phyloP scores from a whole-genome alignment of 1,139 yeast genomes.

The Yamadazyma atmosphaerica region DNA sequence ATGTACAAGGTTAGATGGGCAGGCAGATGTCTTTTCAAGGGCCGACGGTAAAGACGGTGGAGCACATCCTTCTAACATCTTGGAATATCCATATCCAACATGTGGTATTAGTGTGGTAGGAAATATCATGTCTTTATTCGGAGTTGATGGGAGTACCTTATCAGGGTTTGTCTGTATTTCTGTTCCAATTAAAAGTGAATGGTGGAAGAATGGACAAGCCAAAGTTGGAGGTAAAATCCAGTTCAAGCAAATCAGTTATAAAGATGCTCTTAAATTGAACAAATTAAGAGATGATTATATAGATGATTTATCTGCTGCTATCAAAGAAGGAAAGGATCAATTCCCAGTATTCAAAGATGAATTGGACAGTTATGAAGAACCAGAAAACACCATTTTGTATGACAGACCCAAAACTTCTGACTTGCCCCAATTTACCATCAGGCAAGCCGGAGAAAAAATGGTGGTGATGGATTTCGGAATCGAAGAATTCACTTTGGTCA shows the following conservation, averaged over 20 bases:
- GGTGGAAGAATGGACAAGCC: slow-evolving; percentile 36
- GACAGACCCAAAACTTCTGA: slow-evolving; percentile 1
- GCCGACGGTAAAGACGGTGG: slow-evolving; percentile 9
- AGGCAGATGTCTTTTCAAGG: slow-evolving; percentile 6
- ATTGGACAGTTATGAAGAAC: neutral
- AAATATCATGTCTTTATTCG: slow-evolving; percentile 7
- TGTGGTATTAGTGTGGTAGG: slow-evolving; percentile 8
- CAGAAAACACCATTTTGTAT: slow-evolving; percentile 5
- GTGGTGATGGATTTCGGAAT: slow-evolving; percentile 7
- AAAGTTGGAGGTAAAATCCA: slow-evolving; percentile 21
- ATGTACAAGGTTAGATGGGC: slow-evolving; percentile 8
- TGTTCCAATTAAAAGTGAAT: slow-evolving; percentile 26
- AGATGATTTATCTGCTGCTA: neutral
- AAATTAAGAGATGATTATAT: slow-evolving; percentile 19
- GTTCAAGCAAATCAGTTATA: slow-evolving; percentile 22
- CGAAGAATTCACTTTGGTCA: slow-evolving; percentile 7
- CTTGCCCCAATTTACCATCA: slow-evolving; percentile 3
- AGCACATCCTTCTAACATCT: slow-evolving; percentile 7
- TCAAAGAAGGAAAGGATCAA: neutral
- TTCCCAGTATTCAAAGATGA: neutral
- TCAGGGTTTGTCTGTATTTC: slow-evolving; percentile 30
- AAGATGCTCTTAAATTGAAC: slow-evolving; percentile 22
- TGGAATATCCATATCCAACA: slow-evolving; percentile 8
- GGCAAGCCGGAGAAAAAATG: slow-evolving; percentile 8
- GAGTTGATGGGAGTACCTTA: slow-evolving; percentile 29